These are phyloP conservation scores for Periconia sp. DNA, from an alignment of 2,329 filamentous ascomycete genomes.

Conservation along the genomic window DNA sequence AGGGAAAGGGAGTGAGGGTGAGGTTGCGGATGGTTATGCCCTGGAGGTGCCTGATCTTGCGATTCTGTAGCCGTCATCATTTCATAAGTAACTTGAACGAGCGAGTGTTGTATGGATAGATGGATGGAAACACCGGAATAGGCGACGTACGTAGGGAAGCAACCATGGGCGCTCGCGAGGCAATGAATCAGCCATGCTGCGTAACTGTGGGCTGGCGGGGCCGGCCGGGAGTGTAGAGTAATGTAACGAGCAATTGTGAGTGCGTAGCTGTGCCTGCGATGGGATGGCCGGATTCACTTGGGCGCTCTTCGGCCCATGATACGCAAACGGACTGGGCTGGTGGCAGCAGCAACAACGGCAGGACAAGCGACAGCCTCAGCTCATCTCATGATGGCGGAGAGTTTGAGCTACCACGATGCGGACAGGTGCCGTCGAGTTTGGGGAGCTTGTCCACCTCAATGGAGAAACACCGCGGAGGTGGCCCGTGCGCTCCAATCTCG, in stretches of 20 bases:
- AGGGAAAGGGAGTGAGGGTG: slow-evolving; percentile 61
- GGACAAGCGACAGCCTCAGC: neutral
- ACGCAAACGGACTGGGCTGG: neutral
- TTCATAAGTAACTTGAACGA: neutral
- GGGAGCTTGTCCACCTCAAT: slow-evolving; percentile 9
- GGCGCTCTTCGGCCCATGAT: neutral
- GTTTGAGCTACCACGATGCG: no score
- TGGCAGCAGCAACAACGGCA: neutral
- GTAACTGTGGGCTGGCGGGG: slow-evolving; percentile 3
- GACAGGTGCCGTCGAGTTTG: slow-evolving; percentile 2
- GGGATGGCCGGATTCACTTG: no score
- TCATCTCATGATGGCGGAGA: neutral
- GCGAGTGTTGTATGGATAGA: neutral
- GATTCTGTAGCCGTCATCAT: slow-evolving; percentile 61
- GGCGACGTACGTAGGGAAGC: slow-evolving; percentile 34
- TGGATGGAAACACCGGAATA: neutral
- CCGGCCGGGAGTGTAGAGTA: no score
- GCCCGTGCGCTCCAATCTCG: slow-evolving; percentile 11
- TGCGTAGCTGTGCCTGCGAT: no score
- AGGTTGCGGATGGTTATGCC: slow-evolving; percentile 87
- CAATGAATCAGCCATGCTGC: slow-evolving; percentile 27
- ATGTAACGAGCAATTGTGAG: no score
- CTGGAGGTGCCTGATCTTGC: slow-evolving; percentile 82
- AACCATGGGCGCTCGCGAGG: slow-evolving; percentile 42
- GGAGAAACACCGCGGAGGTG: slow-evolving; percentile 6